Conservation (phyloP, 331 rosid genomes). For the Quercus phellos region DNA sequence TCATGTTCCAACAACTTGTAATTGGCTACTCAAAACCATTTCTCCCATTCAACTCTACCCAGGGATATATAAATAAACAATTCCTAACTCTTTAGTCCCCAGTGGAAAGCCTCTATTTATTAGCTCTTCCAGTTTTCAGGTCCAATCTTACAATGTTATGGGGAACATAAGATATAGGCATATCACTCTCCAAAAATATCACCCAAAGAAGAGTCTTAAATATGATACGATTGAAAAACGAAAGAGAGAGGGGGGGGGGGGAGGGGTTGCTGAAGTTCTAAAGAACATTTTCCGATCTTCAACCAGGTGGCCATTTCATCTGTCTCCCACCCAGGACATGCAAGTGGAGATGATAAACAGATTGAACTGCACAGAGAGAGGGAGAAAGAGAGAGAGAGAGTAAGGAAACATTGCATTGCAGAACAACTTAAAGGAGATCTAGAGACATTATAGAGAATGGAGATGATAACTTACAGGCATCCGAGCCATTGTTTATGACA, state of each 20-base stretch:
- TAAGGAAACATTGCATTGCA: not conserved
- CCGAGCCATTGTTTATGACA: constrained; percentile 72
- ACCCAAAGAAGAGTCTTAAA: not conserved
- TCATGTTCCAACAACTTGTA: not conserved
- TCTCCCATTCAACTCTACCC: not conserved
- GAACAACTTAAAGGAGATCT: not conserved
- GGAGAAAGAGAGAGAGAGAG: not conserved
- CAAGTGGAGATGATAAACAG: constrained; percentile 88
- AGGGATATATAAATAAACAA: not conserved
- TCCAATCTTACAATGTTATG: not conserved
- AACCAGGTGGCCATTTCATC: constrained; percentile 86
- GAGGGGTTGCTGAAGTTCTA: not conserved
- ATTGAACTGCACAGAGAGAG: constrained; percentile 53
- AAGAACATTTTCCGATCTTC: constrained; percentile 22
- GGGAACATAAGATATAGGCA: not conserved
- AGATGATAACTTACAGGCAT: constrained; percentile 51
- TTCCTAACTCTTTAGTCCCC: not conserved
- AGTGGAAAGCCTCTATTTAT: not conserved
- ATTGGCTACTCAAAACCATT: not conserved
- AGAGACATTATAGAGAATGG: constrained; percentile 5
- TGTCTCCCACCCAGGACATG: constrained; percentile 87
- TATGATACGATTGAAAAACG: not conserved
- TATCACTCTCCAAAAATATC: not conserved
- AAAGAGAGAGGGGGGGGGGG: too few relatives aligned
- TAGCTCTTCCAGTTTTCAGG: not conserved